Evolutionary conservation across 2,329 filamentous ascomycete genomes (phyloP), one percentile per base, ranked within the genome.

Genomic region (Sphaerulina musiva): DNA sequence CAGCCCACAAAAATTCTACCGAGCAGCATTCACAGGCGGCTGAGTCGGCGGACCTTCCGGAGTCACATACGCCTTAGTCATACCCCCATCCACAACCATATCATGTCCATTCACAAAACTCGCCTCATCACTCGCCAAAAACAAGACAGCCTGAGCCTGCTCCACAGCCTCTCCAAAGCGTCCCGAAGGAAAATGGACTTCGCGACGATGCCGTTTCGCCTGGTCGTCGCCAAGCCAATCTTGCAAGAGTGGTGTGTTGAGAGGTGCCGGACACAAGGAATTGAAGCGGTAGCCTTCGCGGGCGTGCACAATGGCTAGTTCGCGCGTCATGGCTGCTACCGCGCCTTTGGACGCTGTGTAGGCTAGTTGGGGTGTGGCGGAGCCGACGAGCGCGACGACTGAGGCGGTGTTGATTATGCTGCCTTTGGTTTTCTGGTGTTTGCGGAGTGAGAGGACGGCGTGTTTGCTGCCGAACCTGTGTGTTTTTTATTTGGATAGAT

Each of bases 261-360:
- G 78, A 2, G 91, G 91, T 23, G 90, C 90, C 4, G 91, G 91
- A 73, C 91, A 96, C 47, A 96, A 77, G 44, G 83, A 82, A 74
- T 96, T 96, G 79, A 96, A 95, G 59, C 91, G 81, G 77, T 83
- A 95, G 42, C 89, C 84, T 72, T 96, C 91, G 50, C 89, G 81
- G 23, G 91, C 91, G 72, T 96, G 91, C 17, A 95, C 88, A 73
- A 95, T 92, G 57, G 91, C 89, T 59, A 96, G 75, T 72, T 96
- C 91, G 57, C 91, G 82, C 36, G 91, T 96, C 76, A 96, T 78
- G 7, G 91, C 91, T 26, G 95, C 76, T 1, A 96, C 91, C 4
- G 91, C 91, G 55, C 91, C 91, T 78, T 96, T 96, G 74, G 86
- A 91, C 11, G 91, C 89, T 1, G 91, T 96, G 75, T 96, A 96